Evolutionary conservation across 257 asterid species (phyloP), one percentile per base, ranked within the genome.

Genomic region (Buddleja alternifolia): DNA sequence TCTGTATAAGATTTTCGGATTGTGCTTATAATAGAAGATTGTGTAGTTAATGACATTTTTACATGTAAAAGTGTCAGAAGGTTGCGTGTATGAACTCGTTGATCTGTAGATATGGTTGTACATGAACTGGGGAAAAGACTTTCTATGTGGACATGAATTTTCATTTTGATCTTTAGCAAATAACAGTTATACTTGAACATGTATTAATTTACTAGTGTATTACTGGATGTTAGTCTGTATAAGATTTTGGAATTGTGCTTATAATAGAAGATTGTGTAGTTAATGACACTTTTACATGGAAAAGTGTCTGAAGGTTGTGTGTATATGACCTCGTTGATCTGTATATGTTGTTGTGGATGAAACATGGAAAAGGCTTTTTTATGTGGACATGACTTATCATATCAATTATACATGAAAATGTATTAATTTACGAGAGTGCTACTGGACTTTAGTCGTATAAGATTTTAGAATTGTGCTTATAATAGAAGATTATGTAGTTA

Each of bases 51-150:
- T 69, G 15, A 16, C n/a, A n/a, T 51, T 75, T 44, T 20, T 41
- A 53, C 40, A 24, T 52, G 20, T 14, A 4, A 24, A 3, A 8
- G 19, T 25, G 41, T 73, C 11, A n/a, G 6, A 7, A 8, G 48
- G n/a, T 52, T 62, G 7, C 54, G 40, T 44, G 60, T 60, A 7
- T 19, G 34, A 73, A 53, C 60, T 69, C 51, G 42, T 63, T 36
- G 39, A 51, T 67, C 12, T 47, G 21, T 36, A 25, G 34, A 29
- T 25, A 60, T 21, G 51, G 12, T 37, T 59, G 40, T 63, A 11
- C 32, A 11, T 55, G 15, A 8, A 53, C 46, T 45, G 56, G 64
- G 55, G 25, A 29, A 16, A 41, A 23, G 60, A 14, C 29, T 10
- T 16, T 16, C 8, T 4, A 21, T 24, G 41, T 37, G 55, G 71